Conservation (phyloP, 768 basidiomycete species). For the Pulveroboletus sp. region DNA sequence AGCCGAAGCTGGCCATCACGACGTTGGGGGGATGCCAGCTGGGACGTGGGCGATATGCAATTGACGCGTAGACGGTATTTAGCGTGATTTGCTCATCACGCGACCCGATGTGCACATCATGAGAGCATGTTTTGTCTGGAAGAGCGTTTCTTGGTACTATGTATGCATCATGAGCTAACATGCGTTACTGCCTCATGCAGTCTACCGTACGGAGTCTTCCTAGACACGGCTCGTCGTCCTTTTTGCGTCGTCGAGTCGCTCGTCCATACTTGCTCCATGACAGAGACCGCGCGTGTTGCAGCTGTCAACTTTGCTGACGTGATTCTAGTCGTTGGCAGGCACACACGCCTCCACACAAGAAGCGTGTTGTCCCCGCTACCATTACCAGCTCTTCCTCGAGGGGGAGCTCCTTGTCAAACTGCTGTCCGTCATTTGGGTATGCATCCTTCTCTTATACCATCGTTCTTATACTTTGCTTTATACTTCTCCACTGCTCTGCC, state of each 20-base stretch:
- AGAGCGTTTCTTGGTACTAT: too few relatives aligned
- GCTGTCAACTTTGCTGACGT: conserved; percentile 16
- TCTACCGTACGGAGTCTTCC: background rate
- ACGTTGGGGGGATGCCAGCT: too few relatives aligned
- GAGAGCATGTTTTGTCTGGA: too few relatives aligned
- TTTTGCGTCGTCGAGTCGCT: background rate
- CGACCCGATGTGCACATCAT: too few relatives aligned
- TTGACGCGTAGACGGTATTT: too few relatives aligned
- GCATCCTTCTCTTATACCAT: conserved; percentile 24
- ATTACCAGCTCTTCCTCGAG: conserved; percentile 5
- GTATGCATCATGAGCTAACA: too few relatives aligned
- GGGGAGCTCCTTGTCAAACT: conserved; percentile 6
- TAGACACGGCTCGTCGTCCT: background rate
- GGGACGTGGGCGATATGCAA: too few relatives aligned
- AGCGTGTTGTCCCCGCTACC: conserved; percentile 1
- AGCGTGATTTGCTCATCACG: too few relatives aligned
- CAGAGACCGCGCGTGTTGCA: background rate
- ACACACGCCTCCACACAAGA: conserved; percentile 2
- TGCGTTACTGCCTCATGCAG: background rate
- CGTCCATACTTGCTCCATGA: too few relatives aligned
- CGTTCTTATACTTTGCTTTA: conserved; percentile 18
- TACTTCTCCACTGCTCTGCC: conserved; percentile 21
- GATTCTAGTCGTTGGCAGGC: conserved; percentile 1
- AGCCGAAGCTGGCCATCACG: too few relatives aligned
- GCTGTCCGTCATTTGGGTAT: conserved; percentile 23